A percentile compares a stretch with the other conserved stretches of the same genome.
Conservation (phyloP, 1,139 yeast genomes). For the Pichia sp. region DNA sequence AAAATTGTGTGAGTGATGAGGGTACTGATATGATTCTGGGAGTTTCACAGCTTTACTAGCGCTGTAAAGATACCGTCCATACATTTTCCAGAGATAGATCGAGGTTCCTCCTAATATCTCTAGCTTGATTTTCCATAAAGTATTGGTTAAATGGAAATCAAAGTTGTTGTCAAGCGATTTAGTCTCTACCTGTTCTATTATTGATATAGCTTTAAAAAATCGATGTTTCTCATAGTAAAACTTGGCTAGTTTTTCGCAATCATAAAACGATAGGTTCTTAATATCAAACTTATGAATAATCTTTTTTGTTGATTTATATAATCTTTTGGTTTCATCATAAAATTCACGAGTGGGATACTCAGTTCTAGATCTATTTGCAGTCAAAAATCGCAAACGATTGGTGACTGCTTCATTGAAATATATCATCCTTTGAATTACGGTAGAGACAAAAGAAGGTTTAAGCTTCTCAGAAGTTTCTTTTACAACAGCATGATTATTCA, state of each 20-base stretch:
- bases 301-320: slow-evolving; percentile 4
- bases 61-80: slow-evolving; percentile 16
- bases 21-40: slow-evolving; percentile 16
- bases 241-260: slow-evolving; percentile 22
- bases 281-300: slow-evolving; percentile 5
- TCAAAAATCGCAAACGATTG: slow-evolving; percentile 7
- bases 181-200: slow-evolving; percentile 18
- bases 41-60: slow-evolving; percentile 13
- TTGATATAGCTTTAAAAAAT: slow-evolving; percentile 16
- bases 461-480: not conserved
- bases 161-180: not conserved
- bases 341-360: slow-evolving; percentile 1
- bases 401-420: slow-evolving; percentile 1
- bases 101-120: slow-evolving; percentile 20
- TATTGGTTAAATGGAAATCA: slow-evolving; percentile 17
- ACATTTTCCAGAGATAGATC: slow-evolving; percentile 22
- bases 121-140: slow-evolving; percentile 24
- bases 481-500: not conserved
- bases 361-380: slow-evolving; percentile 3
- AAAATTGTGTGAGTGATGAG: slow-evolving; percentile 11
- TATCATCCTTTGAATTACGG: slow-evolving; percentile 11
- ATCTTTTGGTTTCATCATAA: not conserved
- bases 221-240: slow-evolving; percentile 17
- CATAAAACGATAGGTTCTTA: slow-evolving; percentile 11
- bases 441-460: slow-evolving; percentile 8